These are phyloP conservation scores for Quercus parvula DNA, from an alignment of 306 rosid species.

Conservation along the genomic window DNA sequence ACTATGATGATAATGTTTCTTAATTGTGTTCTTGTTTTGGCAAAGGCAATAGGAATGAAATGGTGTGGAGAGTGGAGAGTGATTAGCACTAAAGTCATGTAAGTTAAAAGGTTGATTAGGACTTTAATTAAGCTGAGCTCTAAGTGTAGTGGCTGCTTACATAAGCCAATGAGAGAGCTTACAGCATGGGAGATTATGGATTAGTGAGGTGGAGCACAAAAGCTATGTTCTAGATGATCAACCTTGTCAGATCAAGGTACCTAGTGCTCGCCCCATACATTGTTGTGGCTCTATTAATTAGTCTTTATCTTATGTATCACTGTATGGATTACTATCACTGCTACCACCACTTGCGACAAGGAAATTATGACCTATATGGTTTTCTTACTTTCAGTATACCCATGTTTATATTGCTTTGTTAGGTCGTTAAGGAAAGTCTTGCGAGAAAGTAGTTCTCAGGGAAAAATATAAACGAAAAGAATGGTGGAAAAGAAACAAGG, in stretches of 20 bases:
- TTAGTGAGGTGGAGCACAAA: slow-evolving; percentile 70
- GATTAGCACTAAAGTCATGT: background rate
- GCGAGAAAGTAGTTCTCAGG: background rate
- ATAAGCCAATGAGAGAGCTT: background rate
- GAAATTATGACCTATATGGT: no score
- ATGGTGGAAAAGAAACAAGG: background rate
- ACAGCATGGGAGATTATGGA: slow-evolving; percentile 31
- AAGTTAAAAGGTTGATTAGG: background rate
- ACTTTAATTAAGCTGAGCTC: background rate
- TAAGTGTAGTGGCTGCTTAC: slow-evolving; percentile 19
- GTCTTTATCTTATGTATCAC: slow-evolving; percentile 3
- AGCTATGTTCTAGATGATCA: slow-evolving; percentile 27
- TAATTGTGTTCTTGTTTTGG: slow-evolving; percentile 21
- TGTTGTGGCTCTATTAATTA: background rate
- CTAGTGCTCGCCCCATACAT: slow-evolving; percentile 36
- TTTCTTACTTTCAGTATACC: background rate
- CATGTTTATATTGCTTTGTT: background rate
- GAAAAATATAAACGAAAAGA: background rate
- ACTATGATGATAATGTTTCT: slow-evolving; percentile 17
- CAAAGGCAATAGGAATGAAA: slow-evolving; percentile 27
- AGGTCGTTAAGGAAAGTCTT: background rate
- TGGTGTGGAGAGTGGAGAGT: background rate
- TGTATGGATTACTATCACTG: slow-evolving; percentile 5
- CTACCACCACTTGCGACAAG: slow-evolving; percentile 16
- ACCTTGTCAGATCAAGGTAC: slow-evolving; percentile 21